A percentile compares a stretch with the other conserved stretches of the same genome.
Conservation (phyloP, 2,329 filamentous ascomycete species). For the Teratosphaeria zuluensis region DNA sequence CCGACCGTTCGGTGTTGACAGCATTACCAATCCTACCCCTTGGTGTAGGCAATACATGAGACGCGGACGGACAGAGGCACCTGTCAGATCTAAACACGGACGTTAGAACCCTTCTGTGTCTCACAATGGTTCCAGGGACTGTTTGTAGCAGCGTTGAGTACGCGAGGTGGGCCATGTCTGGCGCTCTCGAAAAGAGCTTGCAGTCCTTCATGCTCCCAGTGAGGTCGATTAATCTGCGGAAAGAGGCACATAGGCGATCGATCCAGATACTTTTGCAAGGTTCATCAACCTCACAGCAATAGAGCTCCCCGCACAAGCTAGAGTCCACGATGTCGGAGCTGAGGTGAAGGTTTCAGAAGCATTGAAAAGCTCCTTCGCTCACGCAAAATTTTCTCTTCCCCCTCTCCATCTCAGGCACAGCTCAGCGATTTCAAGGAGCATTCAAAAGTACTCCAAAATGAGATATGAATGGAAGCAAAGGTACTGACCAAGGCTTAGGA, state of each 20-base stretch:
- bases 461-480: not conserved
- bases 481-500: constrained; percentile 3
- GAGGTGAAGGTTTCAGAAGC: not conserved
- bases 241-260: not conserved
- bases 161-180: no score
- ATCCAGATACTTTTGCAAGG: not conserved
- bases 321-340: not conserved
- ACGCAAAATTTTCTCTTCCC: not conserved
- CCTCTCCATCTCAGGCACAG: not conserved
- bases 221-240: not conserved
- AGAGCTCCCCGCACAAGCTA: not conserved
- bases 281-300: not conserved
- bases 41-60: no score
- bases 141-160: no score
- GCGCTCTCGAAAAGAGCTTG: no score
- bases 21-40: no score
- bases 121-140: no score
- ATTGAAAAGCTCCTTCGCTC: not conserved
- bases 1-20: no score
- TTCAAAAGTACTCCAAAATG: constrained; percentile 1
- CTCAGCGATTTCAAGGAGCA: not conserved
- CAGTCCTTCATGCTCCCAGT: no score
- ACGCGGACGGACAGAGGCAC: no score
- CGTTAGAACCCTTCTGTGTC: no score
- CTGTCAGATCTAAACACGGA: no score